These are phyloP conservation scores for Phalaenopsis aphrodite DNA, from an alignment of 106 monocot genomes.

Conservation along the genomic window DNA sequence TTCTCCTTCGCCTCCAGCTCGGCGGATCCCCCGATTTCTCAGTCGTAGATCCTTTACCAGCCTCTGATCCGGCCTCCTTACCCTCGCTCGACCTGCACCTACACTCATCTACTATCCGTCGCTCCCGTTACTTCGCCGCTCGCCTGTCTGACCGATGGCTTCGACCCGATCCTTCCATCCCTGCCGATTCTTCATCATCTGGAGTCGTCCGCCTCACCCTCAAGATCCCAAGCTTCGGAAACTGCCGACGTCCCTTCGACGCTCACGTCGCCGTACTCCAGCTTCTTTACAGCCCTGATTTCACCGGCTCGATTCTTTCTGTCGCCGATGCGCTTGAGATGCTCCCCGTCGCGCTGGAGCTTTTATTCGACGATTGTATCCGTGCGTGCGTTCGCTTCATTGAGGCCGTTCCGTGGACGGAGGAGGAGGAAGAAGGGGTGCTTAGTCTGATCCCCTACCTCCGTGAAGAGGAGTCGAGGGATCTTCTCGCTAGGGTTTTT, in stretches of 20 bases:
- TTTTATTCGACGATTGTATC: constrained; percentile 79
- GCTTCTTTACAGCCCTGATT: constrained; percentile 75
- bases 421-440: constrained; percentile 60
- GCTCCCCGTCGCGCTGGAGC: constrained; percentile 65
- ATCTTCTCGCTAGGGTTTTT: constrained; percentile 51
- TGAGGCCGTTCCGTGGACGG: constrained; percentile 90
- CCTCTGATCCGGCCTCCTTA: neutral
- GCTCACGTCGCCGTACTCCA: constrained; percentile 59
- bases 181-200: neutral
- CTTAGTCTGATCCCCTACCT: constrained; percentile 50
- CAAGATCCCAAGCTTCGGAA: constrained; percentile 12
- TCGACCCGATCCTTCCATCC: neutral
- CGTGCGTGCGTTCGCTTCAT: constrained; percentile 61
- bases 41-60: neutral
- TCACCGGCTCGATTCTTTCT: constrained; percentile 32
- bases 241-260: constrained; percentile 37
- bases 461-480: constrained; percentile 33
- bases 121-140: constrained; percentile 67
- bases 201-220: constrained; percentile 8
- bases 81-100: constrained; percentile 59
- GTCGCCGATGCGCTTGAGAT: constrained; percentile 67
- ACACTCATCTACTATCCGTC: constrained; percentile 60
- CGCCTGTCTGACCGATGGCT: constrained; percentile 87
- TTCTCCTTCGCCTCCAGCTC: constrained; percentile 46
- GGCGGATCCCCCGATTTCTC: constrained; percentile 15